Conservation (phyloP, 2,329 filamentous ascomycete genomes). For the Emergomyces orientalis region DNA sequence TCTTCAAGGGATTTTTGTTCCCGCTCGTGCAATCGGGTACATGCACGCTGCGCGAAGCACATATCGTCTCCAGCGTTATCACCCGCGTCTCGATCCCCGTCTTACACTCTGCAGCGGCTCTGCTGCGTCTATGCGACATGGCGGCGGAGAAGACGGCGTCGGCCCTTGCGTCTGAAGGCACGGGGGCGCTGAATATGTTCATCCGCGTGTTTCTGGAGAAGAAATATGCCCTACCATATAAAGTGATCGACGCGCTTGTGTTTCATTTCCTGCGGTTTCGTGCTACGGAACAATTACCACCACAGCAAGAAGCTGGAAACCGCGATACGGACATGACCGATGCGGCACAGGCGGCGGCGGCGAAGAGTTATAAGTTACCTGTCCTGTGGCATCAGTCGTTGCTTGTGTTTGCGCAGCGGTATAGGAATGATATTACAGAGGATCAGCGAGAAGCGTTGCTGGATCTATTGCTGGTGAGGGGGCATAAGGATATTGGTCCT, state of each 20-base stretch:
- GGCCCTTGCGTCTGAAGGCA: constrained; percentile 65
- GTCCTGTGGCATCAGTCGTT: constrained; percentile 96
- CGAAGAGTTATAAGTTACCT: constrained; percentile 58
- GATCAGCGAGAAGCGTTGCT: constrained; percentile 86
- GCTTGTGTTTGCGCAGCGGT: constrained; percentile 84
- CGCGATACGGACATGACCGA: constrained; percentile 44
- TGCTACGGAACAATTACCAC: constrained; percentile 52
- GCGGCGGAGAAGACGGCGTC: constrained; percentile 74
- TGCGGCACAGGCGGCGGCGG: constrained; percentile 35
- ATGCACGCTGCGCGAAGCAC: constrained; percentile 86
- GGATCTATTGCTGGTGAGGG: constrained; percentile 73
- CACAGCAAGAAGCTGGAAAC: constrained; percentile 33
- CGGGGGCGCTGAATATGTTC: constrained; percentile 88
- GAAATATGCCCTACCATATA: constrained; percentile 90
- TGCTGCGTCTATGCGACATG: constrained; percentile 90
- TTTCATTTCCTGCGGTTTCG: constrained; percentile 94
- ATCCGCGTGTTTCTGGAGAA: constrained; percentile 91
- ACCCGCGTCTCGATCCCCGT: constrained; percentile 79
- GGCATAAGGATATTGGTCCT: constrained; percentile 79
- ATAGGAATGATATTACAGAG: constrained; percentile 92
- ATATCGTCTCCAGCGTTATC: constrained; percentile 81
- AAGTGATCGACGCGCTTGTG: constrained; percentile 86
- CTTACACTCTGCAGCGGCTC: constrained; percentile 79
- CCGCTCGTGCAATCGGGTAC: constrained; percentile 74
- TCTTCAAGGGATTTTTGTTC: constrained; percentile 94